Base-by-base conservation (phyloP, 768 basidiomycete species). In the Termitomyces sp. region DNA sequence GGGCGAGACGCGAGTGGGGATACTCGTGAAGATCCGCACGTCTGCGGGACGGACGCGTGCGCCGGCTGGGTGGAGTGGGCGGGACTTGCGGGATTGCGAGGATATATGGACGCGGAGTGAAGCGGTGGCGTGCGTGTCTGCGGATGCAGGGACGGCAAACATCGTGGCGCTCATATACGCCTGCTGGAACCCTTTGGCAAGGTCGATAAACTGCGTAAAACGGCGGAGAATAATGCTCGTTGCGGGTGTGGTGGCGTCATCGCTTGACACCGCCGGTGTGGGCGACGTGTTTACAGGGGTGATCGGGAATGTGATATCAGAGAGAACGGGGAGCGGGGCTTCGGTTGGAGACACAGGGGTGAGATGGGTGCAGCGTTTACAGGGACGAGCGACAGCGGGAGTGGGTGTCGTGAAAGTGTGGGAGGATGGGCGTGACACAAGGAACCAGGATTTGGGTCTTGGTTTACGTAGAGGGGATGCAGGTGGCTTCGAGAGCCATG, bases 101-200 rank as follows among this genome's bases (percentile, higher is more conserved):
- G 42, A 10, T 33, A 40, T 7, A 25, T n/a, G 13, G 16, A 42
- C 22, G 18, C 43, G 43, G 11, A 52, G 50, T 3, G 39, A 50
- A 6, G 50, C 50, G 12, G 50, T 39, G 20, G 50, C 22, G 16
- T 23, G 25, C 10, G 39, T 31, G 12, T 48, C 47, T 7, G 52
- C 27, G 43, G 29, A 27, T 5, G 52, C 40, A 43, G 42, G 56
- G 15, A 76, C 73, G 27, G 76, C 66, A 75, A 80, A 81, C 64
- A 80, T 67, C 5, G 83, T 76, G 31, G 81, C 79, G 42, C 72
- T 68, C 56, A 85, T 76, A 59, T 85, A 86, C 33, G 78, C 81
- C 18, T 70, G 73, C 65, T 87, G 85, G 60, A 87, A 71, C 11
- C 77, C 77, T 54, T 76, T 76, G 7, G 83, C 85, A 0, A 80